phyloP scores from a whole-genome alignment of 108 stramenopile species.

The Nitzschia palea region DNA sequence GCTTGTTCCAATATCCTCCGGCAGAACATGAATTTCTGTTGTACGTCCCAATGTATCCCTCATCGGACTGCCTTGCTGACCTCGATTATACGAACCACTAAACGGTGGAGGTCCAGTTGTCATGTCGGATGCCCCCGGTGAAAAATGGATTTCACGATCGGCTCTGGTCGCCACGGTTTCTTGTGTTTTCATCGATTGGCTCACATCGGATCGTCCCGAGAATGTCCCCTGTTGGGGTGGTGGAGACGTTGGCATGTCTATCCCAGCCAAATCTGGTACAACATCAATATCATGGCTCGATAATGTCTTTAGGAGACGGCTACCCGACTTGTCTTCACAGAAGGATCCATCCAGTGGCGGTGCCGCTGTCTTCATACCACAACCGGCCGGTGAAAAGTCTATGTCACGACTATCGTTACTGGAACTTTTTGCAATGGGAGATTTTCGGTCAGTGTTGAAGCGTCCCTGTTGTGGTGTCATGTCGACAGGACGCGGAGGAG shows the following conservation, averaged over 20 bases:
- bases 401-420: constrained; percentile 9
- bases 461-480: not conserved
- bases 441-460: not conserved
- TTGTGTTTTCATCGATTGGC: not conserved
- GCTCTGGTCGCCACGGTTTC: too few species aligned
- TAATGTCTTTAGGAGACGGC: not conserved
- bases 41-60: too few species aligned
- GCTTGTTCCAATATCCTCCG: too few species aligned
- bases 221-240: constrained; percentile 1
- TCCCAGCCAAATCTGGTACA: not conserved
- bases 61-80: too few species aligned
- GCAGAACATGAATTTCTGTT: too few species aligned
- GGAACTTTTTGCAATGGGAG: not conserved
- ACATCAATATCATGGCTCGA: not conserved
- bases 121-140: constrained; percentile 5
- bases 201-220: not conserved
- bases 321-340: not conserved
- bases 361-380: constrained; percentile 2
- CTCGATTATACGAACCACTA: not conserved
- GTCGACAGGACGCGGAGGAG: not conserved
- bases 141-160: constrained; percentile 5
- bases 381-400: not conserved
- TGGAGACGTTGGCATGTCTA: not conserved
- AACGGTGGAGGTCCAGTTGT: not conserved
- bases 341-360: constrained; percentile 2